phyloP scores from a whole-genome alignment of 305 asterid species.

The Fraxinus baroniana region DNA sequence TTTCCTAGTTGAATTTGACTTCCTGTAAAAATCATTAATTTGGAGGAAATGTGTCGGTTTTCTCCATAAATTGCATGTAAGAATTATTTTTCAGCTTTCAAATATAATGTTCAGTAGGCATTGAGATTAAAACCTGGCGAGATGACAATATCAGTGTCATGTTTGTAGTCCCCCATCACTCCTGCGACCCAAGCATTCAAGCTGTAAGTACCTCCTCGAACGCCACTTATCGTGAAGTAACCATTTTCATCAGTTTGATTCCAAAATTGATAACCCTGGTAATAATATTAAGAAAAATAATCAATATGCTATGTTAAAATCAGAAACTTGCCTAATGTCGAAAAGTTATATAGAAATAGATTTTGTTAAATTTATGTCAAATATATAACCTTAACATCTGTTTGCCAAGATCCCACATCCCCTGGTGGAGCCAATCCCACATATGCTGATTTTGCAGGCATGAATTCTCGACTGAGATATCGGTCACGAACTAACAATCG shows the following conservation, averaged over 20 bases:
- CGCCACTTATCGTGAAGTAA: constrained; percentile 37
- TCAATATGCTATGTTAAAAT: neutral
- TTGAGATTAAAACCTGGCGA: constrained; percentile 36
- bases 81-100: neutral
- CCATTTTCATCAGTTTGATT: constrained; percentile 43
- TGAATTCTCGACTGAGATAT: constrained; percentile 17
- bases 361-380: neutral
- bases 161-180: constrained; percentile 60
- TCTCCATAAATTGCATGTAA: neutral
- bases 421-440: constrained; percentile 65
- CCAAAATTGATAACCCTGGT: constrained; percentile 86
- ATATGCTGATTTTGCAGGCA: constrained; percentile 47
- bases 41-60: neutral
- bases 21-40: constrained; percentile 5
- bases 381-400: constrained; percentile 42
- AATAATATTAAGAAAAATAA: neutral
- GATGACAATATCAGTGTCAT: constrained; percentile 29
- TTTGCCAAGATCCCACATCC: constrained; percentile 63
- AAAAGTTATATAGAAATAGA: neutral
- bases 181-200: constrained; percentile 75
- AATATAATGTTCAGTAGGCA: neutral
- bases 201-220: constrained; percentile 47
- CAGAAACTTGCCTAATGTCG: neutral
- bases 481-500: constrained; percentile 47
- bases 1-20: neutral